Evolutionary conservation across 1,284 basidiomycete genomes (phyloP).

Genomic region (Cryptococcus jaspeensis): DNA sequence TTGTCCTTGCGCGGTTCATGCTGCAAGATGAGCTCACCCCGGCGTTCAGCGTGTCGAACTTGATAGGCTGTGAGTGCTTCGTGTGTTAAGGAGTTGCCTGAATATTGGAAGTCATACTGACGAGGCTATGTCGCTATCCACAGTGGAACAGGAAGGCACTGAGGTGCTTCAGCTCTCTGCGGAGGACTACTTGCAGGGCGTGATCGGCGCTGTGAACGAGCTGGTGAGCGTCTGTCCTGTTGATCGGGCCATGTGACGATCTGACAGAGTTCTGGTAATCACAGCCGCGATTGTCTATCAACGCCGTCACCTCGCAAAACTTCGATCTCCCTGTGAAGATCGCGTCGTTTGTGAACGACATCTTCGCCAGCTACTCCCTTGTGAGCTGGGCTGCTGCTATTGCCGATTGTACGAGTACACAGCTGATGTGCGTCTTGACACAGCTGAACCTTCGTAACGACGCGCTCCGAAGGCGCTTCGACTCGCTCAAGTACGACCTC

Average conservation of each 20-base stretch:
- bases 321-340: conserved; percentile 49
- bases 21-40: conserved; percentile 47
- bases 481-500: conserved; percentile 52
- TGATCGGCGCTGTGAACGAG: conserved; percentile 52
- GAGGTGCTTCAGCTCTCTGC: conserved; percentile 43
- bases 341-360: conserved; percentile 50
- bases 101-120: not conserved
- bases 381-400: conserved; percentile 23
- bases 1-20: conserved; percentile 47
- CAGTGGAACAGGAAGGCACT: conserved; percentile 41
- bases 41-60: conserved; percentile 34
- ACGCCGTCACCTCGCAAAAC: conserved; percentile 51
- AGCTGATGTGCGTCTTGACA: not conserved
- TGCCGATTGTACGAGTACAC: not conserved
- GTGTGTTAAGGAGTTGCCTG: not conserved
- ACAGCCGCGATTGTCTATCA: conserved; percentile 50
- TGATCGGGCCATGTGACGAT: not conserved
- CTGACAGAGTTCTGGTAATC: too few species aligned
- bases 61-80: conserved; percentile 45
- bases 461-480: conserved; percentile 48
- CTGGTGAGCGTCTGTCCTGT: conserved; percentile 32
- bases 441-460: conserved; percentile 53
- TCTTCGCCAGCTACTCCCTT: conserved; percentile 51
- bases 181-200: conserved; percentile 52
- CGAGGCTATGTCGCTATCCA: not conserved